Conservation (phyloP, 1,284 basidiomycete species). For the Cutaneotrichosporon arboriforme region DNA sequence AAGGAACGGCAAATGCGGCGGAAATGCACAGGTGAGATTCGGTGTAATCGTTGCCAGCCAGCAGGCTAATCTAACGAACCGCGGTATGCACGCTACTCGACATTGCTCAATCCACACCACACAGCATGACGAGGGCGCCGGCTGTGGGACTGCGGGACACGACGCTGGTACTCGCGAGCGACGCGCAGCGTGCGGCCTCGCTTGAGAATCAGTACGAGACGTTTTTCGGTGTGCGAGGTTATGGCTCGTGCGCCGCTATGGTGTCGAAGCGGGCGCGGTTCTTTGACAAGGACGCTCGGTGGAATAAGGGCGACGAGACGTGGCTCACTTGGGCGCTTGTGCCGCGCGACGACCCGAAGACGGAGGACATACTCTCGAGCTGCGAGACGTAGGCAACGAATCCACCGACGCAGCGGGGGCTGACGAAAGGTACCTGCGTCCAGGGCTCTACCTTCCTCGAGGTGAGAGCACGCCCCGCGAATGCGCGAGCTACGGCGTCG, state of each 20-base stretch:
- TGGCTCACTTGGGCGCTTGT: slow-evolving; percentile 26
- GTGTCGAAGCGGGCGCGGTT: neutral
- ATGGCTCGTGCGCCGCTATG: neutral
- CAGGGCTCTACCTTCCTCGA: slow-evolving; percentile 12
- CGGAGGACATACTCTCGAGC: slow-evolving; percentile 25
- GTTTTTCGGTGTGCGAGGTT: slow-evolving; percentile 3
- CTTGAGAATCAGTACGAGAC: slow-evolving; percentile 7
- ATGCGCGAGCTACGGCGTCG: slow-evolving; percentile 28
- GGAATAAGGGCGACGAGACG: neutral
- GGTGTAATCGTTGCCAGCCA: too few species aligned
- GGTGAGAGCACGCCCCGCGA: slow-evolving; percentile 15
- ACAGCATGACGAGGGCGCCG: neutral
- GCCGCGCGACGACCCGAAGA: slow-evolving; percentile 16
- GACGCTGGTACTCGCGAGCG: slow-evolving; percentile 21
- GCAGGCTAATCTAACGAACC: too few species aligned
- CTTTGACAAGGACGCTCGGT: slow-evolving; percentile 1
- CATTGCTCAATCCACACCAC: too few species aligned
- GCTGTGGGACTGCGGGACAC: slow-evolving; percentile 9
- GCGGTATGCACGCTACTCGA: too few species aligned
- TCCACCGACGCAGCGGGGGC: neutral
- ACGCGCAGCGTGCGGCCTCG: slow-evolving; percentile 9
- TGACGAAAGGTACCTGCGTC: slow-evolving; percentile 20
- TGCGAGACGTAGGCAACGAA: slow-evolving; percentile 26
- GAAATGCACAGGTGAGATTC: too few species aligned
- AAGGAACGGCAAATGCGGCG: too few species aligned